Conservation (phyloP, 2,329 filamentous ascomycete genomes). For the Fusarium sp. region DNA sequence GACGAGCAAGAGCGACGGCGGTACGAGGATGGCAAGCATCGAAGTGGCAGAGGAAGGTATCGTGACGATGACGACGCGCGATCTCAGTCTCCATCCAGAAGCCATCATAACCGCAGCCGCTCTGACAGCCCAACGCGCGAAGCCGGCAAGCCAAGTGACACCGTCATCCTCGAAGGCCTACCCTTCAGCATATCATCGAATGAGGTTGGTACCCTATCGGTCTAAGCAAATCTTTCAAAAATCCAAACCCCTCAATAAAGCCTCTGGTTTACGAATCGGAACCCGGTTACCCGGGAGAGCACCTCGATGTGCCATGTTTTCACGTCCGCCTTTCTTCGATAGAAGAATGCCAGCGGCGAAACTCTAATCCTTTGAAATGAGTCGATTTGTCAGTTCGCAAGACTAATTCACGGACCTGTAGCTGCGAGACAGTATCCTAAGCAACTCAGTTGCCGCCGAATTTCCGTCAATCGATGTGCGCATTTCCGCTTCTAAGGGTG, state of each 20-base stretch:
- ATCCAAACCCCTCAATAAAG: conserved; percentile 9
- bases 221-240: conserved; percentile 34
- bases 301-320: conserved; percentile 1
- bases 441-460: conserved; percentile 54
- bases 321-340: conserved; percentile 17
- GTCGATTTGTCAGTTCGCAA: conserved; percentile 40
- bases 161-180: conserved; percentile 70
- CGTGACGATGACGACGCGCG: conserved; percentile 41
- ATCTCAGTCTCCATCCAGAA: conserved; percentile 50
- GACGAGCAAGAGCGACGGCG: conserved; percentile 43
- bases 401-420: conserved; percentile 49
- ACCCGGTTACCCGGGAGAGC: conserved; percentile 20
- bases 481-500: conserved; percentile 56
- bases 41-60: conserved; percentile 38
- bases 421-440: conserved; percentile 57
- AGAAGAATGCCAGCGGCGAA: conserved; percentile 16
- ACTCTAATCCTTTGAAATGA: conserved; percentile 26
- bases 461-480: conserved; percentile 59
- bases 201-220: conserved; percentile 62
- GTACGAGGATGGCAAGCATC: conserved; percentile 40
- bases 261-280: conserved; percentile 25
- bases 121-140: conserved; percentile 57
- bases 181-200: conserved; percentile 64
- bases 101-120: conserved; percentile 51
- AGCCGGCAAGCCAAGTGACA: conserved; percentile 63